Evolutionary conservation across 345 rosid species (phyloP).

Genomic region (Hevea brasiliensis): DNA sequence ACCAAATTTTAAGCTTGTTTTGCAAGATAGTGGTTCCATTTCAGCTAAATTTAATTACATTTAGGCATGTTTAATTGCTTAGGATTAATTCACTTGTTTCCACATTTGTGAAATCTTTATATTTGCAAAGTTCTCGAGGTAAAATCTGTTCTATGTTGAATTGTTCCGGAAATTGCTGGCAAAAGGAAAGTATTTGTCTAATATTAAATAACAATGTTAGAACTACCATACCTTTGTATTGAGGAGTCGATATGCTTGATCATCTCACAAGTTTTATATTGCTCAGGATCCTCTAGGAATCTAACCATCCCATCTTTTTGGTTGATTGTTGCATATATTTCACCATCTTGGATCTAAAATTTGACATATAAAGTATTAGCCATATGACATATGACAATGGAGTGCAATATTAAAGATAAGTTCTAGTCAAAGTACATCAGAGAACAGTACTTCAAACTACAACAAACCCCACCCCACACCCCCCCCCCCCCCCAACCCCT

Average conservation of each 20-base stretch:
- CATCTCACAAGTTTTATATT: constrained; percentile 86
- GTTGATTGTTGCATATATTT: constrained; percentile 93
- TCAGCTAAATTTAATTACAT: not conserved
- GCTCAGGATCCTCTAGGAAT: constrained; percentile 97
- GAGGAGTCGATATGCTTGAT: constrained; percentile 77
- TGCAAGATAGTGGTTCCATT: not conserved
- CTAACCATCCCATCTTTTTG: constrained; percentile 99
- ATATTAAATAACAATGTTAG: not conserved
- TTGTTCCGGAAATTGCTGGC: not conserved
- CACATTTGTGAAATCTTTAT: not conserved
- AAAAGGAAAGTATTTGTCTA: not conserved
- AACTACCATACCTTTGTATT: constrained; percentile 65
- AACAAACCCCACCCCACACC: too few species aligned
- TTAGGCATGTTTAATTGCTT: not conserved
- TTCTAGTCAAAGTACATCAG: constrained; percentile 1
- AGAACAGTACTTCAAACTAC: not conserved
- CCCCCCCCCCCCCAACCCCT: too few species aligned
- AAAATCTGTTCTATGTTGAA: not conserved
- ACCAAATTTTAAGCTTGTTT: not conserved
- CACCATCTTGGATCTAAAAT: constrained; percentile 88
- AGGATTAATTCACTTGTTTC: not conserved
- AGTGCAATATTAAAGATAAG: not conserved
- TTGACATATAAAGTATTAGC: constrained; percentile 13
- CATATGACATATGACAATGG: not conserved
- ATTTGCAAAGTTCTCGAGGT: not conserved